These are phyloP conservation scores for Rhazya stricta DNA, from an alignment of 257 asterid genomes.

Conservation along the genomic window DNA sequence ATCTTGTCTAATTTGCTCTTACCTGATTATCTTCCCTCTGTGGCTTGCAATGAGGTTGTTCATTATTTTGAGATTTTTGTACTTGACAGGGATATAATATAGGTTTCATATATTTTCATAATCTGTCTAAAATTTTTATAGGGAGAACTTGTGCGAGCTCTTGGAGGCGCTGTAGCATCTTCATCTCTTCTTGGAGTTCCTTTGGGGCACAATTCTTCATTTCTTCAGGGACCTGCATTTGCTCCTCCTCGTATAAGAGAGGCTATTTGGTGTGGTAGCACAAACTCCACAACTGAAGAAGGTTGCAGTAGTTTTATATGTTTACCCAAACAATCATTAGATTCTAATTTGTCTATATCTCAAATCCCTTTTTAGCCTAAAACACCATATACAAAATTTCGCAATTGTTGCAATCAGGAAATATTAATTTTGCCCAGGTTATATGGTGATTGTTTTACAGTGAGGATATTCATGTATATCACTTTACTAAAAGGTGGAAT, in stretches of 20 bases:
- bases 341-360: not conserved
- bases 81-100: not conserved
- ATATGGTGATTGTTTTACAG: not conserved
- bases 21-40: not conserved
- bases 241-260: conserved; percentile 99
- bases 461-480: not conserved
- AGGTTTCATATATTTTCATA: not conserved
- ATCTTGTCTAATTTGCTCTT: not conserved
- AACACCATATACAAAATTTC: not conserved
- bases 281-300: conserved; percentile 95
- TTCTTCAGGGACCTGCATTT: conserved; percentile 99
- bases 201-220: conserved; percentile 94
- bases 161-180: conserved; percentile 78
- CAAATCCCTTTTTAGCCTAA: no score
- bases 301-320: conserved; percentile 33
- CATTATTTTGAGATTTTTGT: not conserved
- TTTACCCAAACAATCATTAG: not conserved
- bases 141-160: conserved; percentile 93
- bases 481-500: not conserved
- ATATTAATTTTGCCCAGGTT: not conserved
- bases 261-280: conserved; percentile 99
- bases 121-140: conserved; percentile 24
- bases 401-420: not conserved
- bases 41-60: not conserved
- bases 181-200: conserved; percentile 97